Evolutionary conservation across 768 basidiomycete species (phyloP), one percentile per base, ranked within the genome.

Genomic region (Podaxis sp.): DNA sequence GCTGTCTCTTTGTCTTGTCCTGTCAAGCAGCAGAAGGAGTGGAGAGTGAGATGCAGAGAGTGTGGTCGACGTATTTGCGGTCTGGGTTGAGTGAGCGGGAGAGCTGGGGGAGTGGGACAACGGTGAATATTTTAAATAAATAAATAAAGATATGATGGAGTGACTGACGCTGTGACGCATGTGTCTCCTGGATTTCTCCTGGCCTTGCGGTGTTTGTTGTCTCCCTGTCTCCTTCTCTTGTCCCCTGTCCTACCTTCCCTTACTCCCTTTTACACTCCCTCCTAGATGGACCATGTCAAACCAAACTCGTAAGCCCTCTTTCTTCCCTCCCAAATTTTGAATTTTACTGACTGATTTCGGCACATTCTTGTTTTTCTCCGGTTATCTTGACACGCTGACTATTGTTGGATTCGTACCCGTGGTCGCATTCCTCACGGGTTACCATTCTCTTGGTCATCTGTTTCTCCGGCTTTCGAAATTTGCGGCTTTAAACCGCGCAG

Each of bases 261-360:
- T 38, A 10, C 37, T 60, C 24, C n/a, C 28, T 48, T 38, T 37
- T 49, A 11, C 46, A 10, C 49, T 50, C 44, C 46, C 49, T 50
- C 49, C 49, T 41, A 60, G 58, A 60, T 60, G 58, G 58, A 60
- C 8, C 58, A 60, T 50, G 58, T 20, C 49, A 37, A 37, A 20
- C 37, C 12, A 24, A 37, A 38, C 22, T 60, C 58, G 49, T 60
- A 8, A 15, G 58, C 52, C 2, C 38, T 7, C 10, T 37, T 50
- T 15, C 22, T 22, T 30, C 6, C 3, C 38, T 37, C 37, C 4
- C 4, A 6, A n/a, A 37, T 40, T 12, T 20, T 40, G 8, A 24
- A 5, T 22, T 50, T 50, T 10, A 28, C 49, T 28, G 13, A 50
- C 49, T 13, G 49, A 24, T 13, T 24, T 3, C 22, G 44, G 20